A percentile compares a stretch with the other conserved stretches of the same genome.
phyloP scores from a whole-genome alignment of 2,329 filamentous ascomycete genomes.

The Exophiala dermatitidis region DNA sequence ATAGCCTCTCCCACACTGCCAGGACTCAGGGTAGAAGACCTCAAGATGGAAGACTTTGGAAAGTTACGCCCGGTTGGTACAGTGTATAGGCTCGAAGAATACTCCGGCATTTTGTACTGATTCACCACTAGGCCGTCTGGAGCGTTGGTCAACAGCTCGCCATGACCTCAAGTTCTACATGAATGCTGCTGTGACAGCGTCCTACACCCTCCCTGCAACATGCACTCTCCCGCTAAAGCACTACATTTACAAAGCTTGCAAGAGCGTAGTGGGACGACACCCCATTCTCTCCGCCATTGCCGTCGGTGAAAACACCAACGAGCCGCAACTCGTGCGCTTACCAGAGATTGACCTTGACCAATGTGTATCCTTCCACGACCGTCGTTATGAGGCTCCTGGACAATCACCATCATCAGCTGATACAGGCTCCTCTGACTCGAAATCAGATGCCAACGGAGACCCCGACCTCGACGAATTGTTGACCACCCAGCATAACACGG shows the following conservation, averaged over 20 bases:
- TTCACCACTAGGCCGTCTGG: constrained; percentile 1
- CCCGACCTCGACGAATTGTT: constrained; percentile 38
- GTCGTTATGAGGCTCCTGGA: not conserved
- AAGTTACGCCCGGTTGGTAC: constrained; percentile 8
- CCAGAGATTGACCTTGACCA: constrained; percentile 37
- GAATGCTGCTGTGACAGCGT: constrained; percentile 6
- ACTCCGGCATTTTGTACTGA: not conserved
- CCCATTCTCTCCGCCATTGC: constrained; percentile 40
- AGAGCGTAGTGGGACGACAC: constrained; percentile 35
- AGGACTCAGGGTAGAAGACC: too few species aligned
- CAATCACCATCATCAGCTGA: not conserved
- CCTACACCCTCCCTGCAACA: constrained; percentile 2
- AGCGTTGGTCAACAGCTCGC: constrained; percentile 11
- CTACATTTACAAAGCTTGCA: constrained; percentile 4
- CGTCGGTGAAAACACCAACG: constrained; percentile 35
- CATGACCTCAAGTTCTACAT: constrained; percentile 12
- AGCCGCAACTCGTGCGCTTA: constrained; percentile 41
- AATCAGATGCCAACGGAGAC: constrained; percentile 29
- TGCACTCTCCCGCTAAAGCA: not conserved
- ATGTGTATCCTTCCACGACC: constrained; percentile 33
- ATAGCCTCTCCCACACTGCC: too few species aligned
- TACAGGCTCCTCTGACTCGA: constrained; percentile 15
- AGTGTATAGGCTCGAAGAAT: not conserved
- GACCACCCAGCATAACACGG: constrained; percentile 36
- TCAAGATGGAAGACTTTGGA: constrained; percentile 3